Evolutionary conservation across 2,329 filamentous ascomycete genomes (phyloP).

Genomic region (Beauveria asiatica): DNA sequence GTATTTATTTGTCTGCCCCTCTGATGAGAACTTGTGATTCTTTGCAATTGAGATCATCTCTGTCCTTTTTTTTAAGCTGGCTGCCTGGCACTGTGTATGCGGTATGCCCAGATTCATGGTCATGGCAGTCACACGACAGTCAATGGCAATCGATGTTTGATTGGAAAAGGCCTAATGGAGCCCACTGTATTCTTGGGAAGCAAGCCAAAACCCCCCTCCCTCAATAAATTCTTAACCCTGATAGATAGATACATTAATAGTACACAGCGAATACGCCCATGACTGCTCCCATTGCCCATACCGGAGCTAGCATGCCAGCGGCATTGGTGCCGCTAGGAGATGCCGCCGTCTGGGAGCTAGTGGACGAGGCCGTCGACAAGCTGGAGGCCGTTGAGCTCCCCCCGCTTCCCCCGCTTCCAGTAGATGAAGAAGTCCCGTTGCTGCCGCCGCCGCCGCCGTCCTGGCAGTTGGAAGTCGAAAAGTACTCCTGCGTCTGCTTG

Average conservation of each 20-base stretch:
- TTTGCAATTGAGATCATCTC: too few species aligned
- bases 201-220: background rate
- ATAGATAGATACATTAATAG: background rate
- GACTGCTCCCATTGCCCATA: background rate
- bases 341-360: background rate
- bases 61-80: too few species aligned
- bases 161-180: background rate
- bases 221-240: background rate
- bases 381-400: background rate
- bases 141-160: background rate
- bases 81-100: too few species aligned
- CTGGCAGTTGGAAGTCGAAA: slow-evolving; percentile 2
- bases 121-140: too few species aligned
- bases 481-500: slow-evolving; percentile 8
- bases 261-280: background rate
- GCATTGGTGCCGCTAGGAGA: background rate
- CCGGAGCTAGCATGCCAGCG: background rate
- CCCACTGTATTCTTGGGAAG: background rate
- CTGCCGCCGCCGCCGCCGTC: background rate
- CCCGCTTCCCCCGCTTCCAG: background rate
- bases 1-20: too few species aligned
- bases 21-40: too few species aligned
- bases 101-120: too few species aligned
- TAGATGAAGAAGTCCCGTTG: background rate
- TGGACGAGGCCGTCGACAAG: background rate